phyloP scores from a whole-genome alignment of 177 flowering plant species.

The Tripterygium wilfordii region DNA sequence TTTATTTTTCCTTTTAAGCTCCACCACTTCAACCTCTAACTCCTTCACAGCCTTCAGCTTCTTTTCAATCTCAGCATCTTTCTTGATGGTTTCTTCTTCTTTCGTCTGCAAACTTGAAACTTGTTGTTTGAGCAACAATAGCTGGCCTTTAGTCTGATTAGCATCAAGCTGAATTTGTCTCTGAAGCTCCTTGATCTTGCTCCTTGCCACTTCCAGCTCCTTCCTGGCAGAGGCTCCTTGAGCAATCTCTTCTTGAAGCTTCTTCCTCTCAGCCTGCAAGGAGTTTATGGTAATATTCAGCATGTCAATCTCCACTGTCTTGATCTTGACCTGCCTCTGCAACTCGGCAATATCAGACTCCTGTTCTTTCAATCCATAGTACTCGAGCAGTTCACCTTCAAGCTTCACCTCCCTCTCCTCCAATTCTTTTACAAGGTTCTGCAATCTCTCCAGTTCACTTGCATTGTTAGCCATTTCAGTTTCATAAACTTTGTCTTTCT shows the following conservation, averaged over 20 bases:
- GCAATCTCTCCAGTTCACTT: constrained; percentile 62
- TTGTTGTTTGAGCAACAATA: constrained; percentile 87
- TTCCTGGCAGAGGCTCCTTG: constrained; percentile 43
- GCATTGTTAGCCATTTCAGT: constrained; percentile 73
- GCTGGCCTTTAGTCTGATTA: constrained; percentile 87
- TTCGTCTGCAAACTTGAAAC: constrained; percentile 76
- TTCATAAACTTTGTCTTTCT: constrained; percentile 57
- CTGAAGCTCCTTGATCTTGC: constrained; percentile 85
- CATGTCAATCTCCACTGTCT: constrained; percentile 88
- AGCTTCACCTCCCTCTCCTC: constrained; percentile 95
- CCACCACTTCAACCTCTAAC: constrained; percentile 76
- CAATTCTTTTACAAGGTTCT: constrained; percentile 77
- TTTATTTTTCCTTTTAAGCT: constrained; percentile 82
- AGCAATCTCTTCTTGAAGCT: constrained; percentile 77
- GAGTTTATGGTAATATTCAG: constrained; percentile 76
- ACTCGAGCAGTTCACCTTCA: constrained; percentile 95
- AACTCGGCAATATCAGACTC: constrained; percentile 71
- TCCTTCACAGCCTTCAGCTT: constrained; percentile 78
- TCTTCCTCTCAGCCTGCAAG: constrained; percentile 86
- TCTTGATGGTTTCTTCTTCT: constrained; percentile 71
- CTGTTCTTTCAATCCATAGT: constrained; percentile 93
- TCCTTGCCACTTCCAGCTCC: constrained; percentile 81
- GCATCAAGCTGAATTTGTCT: constrained; percentile 94
- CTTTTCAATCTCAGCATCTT: constrained; percentile 65
- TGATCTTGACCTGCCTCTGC: constrained; percentile 89